Evolutionary conservation across 2,329 filamentous ascomycete genomes (phyloP).

Genomic region (Alternaria viburni): DNA sequence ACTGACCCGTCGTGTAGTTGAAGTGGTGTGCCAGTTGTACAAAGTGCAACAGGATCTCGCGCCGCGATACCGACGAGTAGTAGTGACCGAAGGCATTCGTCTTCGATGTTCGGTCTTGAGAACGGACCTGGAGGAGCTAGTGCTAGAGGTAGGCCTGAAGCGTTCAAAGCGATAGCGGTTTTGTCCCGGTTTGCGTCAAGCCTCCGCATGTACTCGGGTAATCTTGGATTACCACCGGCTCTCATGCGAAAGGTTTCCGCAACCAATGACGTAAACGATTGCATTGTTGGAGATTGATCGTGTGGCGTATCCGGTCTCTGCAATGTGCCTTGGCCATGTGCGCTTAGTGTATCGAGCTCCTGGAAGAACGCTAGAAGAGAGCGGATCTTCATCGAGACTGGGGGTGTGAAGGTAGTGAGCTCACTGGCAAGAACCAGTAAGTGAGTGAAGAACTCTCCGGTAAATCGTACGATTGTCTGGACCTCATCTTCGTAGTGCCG

Average conservation of each 20-base stretch:
- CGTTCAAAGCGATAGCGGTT: slow-evolving; percentile 51
- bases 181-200: slow-evolving; percentile 54
- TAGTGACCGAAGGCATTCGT: slow-evolving; percentile 51
- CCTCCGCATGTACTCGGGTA: slow-evolving; percentile 48
- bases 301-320: slow-evolving; percentile 27
- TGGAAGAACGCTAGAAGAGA: slow-evolving; percentile 32
- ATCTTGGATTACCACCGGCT: slow-evolving; percentile 51
- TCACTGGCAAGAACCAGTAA: slow-evolving; percentile 47
- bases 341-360: slow-evolving; percentile 3
- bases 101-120: slow-evolving; percentile 43
- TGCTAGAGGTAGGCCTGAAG: slow-evolving; percentile 48
- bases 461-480: slow-evolving; percentile 46
- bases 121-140: slow-evolving; percentile 38
- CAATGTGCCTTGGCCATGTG: slow-evolving; percentile 5
- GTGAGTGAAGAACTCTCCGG: slow-evolving; percentile 51
- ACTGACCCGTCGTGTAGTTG: slow-evolving; percentile 41
- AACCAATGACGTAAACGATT: slow-evolving; percentile 28
- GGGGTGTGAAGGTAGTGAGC: slow-evolving; percentile 14
- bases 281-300: not conserved
- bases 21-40: slow-evolving; percentile 43
- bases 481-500: slow-evolving; percentile 27
- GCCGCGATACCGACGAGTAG: slow-evolving; percentile 51
- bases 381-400: slow-evolving; percentile 23
- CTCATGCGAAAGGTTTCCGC: slow-evolving; percentile 50
- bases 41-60: slow-evolving; percentile 50